Evolutionary conservation across 2,329 filamentous ascomycete species (phyloP), one percentile per base, ranked within the genome.

Genomic region (Magnaporthiopsis rhizophila): DNA sequence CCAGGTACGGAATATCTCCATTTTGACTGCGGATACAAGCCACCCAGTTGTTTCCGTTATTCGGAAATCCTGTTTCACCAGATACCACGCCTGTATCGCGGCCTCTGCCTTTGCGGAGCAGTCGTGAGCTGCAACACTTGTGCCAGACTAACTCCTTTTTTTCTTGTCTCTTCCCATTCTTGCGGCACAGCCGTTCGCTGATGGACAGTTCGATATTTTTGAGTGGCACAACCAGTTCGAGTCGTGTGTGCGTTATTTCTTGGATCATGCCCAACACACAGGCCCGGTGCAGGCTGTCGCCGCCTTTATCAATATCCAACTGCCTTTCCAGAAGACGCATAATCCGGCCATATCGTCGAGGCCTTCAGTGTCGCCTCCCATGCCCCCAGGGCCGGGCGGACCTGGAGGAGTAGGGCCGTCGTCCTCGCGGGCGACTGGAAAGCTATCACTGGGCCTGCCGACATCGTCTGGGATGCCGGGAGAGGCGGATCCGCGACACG

Each of bases 201-300:
- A 81, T 66, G 72, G 74, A 63, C 77, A 81, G 61, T 88, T 93
- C 76, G 90, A 94, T 75, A 90, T 97, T 68, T 89, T 97, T 74
- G 90, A 92, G 66, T 98, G 95, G 95, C 90, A 96, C 74, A 90
- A 91, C 12, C 89, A 90, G 66, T 96, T 96, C 75, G 89, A 95
- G 76, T 92, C 87, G 68, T 99, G 95, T 77, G 87, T 94, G 69
- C 86, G 86, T 65, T 97, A 94, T 79, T 99, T 98, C 73, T 81
- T 98, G 71, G 91, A 97, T 71, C 88, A 94, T 72, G 92, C 92
- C 8, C 94, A 98, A 74, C 88, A 96, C 75, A 89, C 87, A 68
- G 84, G 83, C 24, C 85, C 89, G 12, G 91, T 97, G 18, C 93
- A 97, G 77, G 91, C 92, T 11, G 85, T 97, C 61, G 92, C 92